phyloP scores from a whole-genome alignment of 345 rosid genomes.

The Stellera chamaejasme region DNA sequence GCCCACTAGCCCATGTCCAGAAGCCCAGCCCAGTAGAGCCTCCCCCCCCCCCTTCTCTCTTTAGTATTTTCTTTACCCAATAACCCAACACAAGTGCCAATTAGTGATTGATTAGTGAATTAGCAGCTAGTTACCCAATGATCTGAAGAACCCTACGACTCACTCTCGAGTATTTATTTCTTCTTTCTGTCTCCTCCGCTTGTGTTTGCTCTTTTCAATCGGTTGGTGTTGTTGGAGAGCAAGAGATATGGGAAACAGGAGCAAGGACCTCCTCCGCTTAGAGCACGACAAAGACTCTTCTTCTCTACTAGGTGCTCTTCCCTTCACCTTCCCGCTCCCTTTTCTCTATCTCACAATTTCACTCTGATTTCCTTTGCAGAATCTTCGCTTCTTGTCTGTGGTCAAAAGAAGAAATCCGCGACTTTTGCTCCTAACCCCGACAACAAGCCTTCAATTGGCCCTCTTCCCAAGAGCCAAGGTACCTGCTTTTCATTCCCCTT shows the following conservation, averaged over 20 bases:
- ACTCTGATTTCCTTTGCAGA: conserved; percentile 20
- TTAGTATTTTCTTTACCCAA: too few relatives aligned
- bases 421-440: conserved; percentile 12
- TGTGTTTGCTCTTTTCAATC: too few relatives aligned
- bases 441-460: conserved; percentile 31
- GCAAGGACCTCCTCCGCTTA: conserved; percentile 35
- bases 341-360: background rate
- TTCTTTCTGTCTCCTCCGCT: too few relatives aligned
- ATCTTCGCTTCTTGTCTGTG: conserved; percentile 32
- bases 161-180: too few relatives aligned
- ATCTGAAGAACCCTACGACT: too few relatives aligned
- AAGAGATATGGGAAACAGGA: conserved; percentile 23
- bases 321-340: background rate
- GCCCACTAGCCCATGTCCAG: too few relatives aligned
- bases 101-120: too few relatives aligned
- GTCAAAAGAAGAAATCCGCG: conserved; percentile 17
- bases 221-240: background rate
- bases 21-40: too few relatives aligned
- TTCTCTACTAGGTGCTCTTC: conserved; percentile 23
- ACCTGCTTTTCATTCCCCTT: conserved; percentile 4
- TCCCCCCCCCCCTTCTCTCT: too few relatives aligned
- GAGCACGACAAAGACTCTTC: conserved; percentile 26
- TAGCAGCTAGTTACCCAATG: too few relatives aligned
- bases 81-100: too few relatives aligned
- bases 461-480: conserved; percentile 57